Conservation (phyloP, 768 basidiomycete species). For the Exsudoporus frostii region DNA sequence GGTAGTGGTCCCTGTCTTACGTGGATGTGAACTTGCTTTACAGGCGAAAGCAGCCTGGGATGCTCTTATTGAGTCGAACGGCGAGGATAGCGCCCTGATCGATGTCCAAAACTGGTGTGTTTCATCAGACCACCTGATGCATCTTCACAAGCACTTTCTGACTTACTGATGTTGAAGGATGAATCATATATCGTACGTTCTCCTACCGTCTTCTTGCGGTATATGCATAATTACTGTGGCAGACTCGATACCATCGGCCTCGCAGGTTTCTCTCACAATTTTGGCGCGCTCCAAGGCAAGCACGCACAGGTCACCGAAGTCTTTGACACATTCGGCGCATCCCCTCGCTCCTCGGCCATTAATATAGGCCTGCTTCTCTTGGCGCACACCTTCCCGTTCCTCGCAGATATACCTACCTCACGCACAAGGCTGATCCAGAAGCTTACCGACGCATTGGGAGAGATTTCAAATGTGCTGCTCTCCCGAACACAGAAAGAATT, state of each 20-base stretch:
- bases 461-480: constrained; percentile 41
- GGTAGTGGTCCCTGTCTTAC: too few species aligned
- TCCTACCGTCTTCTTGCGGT: too few species aligned
- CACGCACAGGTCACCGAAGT: constrained; percentile 37
- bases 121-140: too few species aligned
- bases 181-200: constrained; percentile 33
- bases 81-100: constrained; percentile 25
- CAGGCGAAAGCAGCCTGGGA: constrained; percentile 34
- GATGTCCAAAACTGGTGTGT: constrained; percentile 39
- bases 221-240: too few species aligned
- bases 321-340: constrained; percentile 36
- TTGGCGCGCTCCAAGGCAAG: constrained; percentile 51
- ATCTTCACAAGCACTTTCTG: too few species aligned
- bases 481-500: constrained; percentile 35
- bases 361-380: too few species aligned
- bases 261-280: constrained; percentile 60
- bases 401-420: constrained; percentile 37
- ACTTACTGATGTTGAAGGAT: constrained; percentile 19
- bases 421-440: constrained; percentile 29
- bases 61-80: constrained; percentile 20
- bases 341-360: too few species aligned
- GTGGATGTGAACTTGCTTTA: too few species aligned
- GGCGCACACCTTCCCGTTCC: constrained; percentile 34
- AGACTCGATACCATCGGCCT: constrained; percentile 58
- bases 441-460: constrained; percentile 35